Evolutionary conservation across 129 eudicot species (phyloP), one percentile per base, ranked within the genome.

Genomic region (Flaveria brownii): DNA sequence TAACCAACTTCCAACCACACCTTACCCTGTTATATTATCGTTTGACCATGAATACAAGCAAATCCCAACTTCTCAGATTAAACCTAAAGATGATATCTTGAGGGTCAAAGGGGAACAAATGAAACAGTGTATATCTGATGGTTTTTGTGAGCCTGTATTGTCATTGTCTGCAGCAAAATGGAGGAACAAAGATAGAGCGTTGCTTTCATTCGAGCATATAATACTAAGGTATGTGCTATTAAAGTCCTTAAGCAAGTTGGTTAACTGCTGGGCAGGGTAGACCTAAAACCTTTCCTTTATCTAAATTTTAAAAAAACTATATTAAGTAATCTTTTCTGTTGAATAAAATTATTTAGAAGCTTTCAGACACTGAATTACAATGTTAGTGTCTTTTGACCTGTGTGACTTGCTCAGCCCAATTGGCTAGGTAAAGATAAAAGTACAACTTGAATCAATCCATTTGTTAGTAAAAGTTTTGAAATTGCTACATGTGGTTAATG

Each of bases 11-110:
- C 90, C 73, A 51, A 77, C 82, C 76, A 89, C 97, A 39, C 96
- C 92, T 18, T 95, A 95, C 76, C 99, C 99, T 50, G 97, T 95
- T 61, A 84, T 91, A 81, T 79, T 95, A 70, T 91, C 94, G n/a
- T 95, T 95, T 68, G 87, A 94, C 74, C 86, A 81, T 81, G 93
- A 85, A 64, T 75, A 72, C 60, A 83, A 77, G 81, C 76, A 76
- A 76, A 84, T 74, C 70, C 69, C 57, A 20, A 64, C 80, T 56
- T 82, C 78, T 43, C 86, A 87, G 69, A 76, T 59, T 4, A 87
- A 72, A 81, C 59, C 7, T 55, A 89, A 80, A 83, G 95, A 88
- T 52, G 82, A 84, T 67, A 80, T 68, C 33, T 49, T 65, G 68
- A 84, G 65, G 80, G 42, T 81, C 63, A 79, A 28, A 66, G 71